Percentiles rank a stretch among this genome's conserved stretches.
These are phyloP conservation scores for Mycotypha africana DNA, from an alignment of 371 early-diverging fungal species.

Conservation along the genomic window DNA sequence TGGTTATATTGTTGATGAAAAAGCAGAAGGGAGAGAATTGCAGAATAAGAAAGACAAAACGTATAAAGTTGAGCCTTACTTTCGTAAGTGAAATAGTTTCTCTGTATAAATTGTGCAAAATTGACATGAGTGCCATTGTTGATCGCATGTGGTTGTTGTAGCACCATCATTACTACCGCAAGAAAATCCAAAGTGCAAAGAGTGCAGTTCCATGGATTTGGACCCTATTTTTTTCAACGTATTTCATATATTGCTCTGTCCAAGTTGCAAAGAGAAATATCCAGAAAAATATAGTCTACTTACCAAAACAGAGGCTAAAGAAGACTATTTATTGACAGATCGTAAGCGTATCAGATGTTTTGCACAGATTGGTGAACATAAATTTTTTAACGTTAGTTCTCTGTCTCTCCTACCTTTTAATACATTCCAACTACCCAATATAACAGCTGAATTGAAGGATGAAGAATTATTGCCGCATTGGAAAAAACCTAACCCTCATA, in stretches of 20 bases:
- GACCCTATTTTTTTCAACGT: conserved; percentile 66
- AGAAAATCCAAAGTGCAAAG: conserved; percentile 66
- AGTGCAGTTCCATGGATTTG: conserved; percentile 77
- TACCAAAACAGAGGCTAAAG: conserved; percentile 91
- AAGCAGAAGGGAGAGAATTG: conserved; percentile 18
- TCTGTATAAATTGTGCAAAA: no score
- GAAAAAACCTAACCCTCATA: conserved; percentile 92
- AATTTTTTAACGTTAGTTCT: no score
- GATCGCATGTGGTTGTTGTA: no score
- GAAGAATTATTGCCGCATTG: conserved; percentile 71
- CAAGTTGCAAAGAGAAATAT: conserved; percentile 60
- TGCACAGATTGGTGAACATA: neutral
- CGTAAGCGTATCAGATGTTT: no score
- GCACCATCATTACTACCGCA: conserved; percentile 55
- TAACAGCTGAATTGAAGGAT: conserved; percentile 81
- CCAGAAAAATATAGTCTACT: conserved; percentile 87
- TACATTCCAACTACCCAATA: no score
- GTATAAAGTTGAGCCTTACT: conserved; percentile 35
- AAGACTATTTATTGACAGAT: conserved; percentile 89
- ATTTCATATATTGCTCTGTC: conserved; percentile 72
- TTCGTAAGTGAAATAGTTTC: conserved; percentile 50
- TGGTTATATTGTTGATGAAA: conserved; percentile 74
- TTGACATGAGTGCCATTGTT: no score
- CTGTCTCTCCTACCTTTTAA: neutral
- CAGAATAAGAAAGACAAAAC: conserved; percentile 2